Base-by-base conservation (phyloP, 2,329 filamentous ascomycete species). In the Stachybotrys elegans region DNA sequence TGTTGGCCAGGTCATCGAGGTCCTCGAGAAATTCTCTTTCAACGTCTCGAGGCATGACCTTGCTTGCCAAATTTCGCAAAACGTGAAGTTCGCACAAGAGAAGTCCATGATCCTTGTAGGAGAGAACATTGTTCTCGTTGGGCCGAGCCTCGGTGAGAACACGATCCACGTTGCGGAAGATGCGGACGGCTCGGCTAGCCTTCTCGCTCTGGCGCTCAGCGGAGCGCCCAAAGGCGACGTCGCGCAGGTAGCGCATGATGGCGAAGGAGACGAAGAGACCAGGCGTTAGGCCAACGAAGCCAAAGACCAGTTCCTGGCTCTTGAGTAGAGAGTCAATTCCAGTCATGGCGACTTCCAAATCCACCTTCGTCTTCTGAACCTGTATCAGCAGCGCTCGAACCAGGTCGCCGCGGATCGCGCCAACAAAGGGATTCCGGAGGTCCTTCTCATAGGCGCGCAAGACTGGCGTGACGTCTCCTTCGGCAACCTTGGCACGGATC, bases 341-440 rank as follows among this genome's bases (percentile, higher is more conserved):
- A 47, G 87, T 89, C 70, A 98, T 91, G 13, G 93, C 93, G 48
- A 97, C 84, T 65, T 98, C 93, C 12, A 98, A 83, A 59, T 98
- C 93, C 8, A 98, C 93, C 71, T 98, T 98, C 19, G 93, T 97
- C 75, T 98, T 98, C 59, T 98, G 93, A 29, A 98, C 84, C 61
- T 98, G 93, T 44, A 98, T 97, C 36, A 98, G 74, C 22, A 98
- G 79, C 5, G 92, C 90, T 42, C 92, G 84, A 27, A 97, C 79
- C 22, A 98, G 75, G 56, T 97, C 92, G 11, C 93, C 93, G 22
- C 82, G 79, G 16, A 98, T 67, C 0, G 91, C 88, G 7, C 92
- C 91, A 43, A 83, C 73, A 48, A 98, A 82, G 1, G 93, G 93
- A 38, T 74, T 85, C 42, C 86, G 79, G 34, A 98, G 73, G 54